Base-by-base conservation (phyloP, 306 rosid genomes). In the Acacia confusa region DNA sequence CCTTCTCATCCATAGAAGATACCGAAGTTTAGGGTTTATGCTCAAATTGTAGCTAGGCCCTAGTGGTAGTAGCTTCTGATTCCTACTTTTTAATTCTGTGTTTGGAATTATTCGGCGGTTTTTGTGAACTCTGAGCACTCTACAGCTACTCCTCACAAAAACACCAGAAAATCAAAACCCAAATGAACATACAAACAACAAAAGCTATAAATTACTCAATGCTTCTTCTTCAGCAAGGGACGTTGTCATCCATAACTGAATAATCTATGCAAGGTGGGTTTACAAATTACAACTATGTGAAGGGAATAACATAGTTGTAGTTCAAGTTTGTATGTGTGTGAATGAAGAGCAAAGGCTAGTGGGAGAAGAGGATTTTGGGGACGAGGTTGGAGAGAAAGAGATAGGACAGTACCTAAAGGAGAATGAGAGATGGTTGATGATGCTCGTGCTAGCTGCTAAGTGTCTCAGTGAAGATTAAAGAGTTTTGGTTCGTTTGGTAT, bases 371-470 rank as follows among this genome's bases (percentile, higher is more conserved):
- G 68, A 67, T 64, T 4, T 12, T 34, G 67, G 57, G 73, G 69
- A 50, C 50, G 43, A 55, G 34, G 40, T 36, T 36, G 8, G 72
- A 38, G 8, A 28, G 72, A 19, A 48, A 47, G 36, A 40, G 66
- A 80, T 80, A 83, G 43, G 85, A 81, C 79, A 83, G 83, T 73
- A 79, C 28, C 75, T 45, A 60, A 7, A 82, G 67, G 34, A 22
- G 68, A 63, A 63, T 4, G 38, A 28, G 88, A 75, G 85, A 40
- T 69, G n/a, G 81, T 74, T 77, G 85, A 82, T 84, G 61, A 7
- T 53, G 90, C 83, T 82, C 84, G n/a, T 88, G 58, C n/a, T 86
- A 6, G 88, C 88, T 81, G 88, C 88, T 81, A 82, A 84, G 84
- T 34, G 82, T 81, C 83, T 83, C 85, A 87, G 57, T 50, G 20